phyloP scores from a whole-genome alignment of 495 filamentous ascomycete species.

The Neurospora pannonica region DNA sequence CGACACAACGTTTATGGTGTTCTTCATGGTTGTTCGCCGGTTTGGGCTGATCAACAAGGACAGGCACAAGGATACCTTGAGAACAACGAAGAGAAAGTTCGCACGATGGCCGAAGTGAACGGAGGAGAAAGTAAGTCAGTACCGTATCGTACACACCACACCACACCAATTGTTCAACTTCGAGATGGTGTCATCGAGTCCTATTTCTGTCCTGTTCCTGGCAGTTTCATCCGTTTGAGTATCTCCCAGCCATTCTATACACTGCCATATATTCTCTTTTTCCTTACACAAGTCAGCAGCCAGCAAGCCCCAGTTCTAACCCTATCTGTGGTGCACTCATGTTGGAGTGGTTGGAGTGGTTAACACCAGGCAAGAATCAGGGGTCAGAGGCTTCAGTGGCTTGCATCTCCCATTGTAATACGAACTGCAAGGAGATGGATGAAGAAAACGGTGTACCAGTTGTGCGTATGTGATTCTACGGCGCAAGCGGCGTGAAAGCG shows the following conservation, averaged over 20 bases:
- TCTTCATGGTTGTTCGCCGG: neutral
- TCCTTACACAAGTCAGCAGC: neutral
- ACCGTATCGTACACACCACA: neutral
- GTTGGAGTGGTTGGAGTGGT: neutral
- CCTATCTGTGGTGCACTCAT: neutral
- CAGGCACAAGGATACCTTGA: neutral
- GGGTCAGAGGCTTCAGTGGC: neutral
- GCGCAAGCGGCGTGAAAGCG: neutral
- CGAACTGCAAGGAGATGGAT: neutral
- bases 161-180: neutral
- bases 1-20: neutral
- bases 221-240: neutral
- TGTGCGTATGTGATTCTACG: neutral
- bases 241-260: neutral
- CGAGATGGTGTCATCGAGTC: neutral
- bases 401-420: neutral
- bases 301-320: neutral
- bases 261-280: neutral
- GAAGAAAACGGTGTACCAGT: neutral
- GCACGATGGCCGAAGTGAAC: neutral
- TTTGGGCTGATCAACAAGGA: neutral
- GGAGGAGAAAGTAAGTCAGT: neutral
- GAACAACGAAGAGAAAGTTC: neutral
- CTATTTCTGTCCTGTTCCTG: neutral
- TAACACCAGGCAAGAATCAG: neutral